Conservation (phyloP, 2,329 filamentous ascomycete species). For the Lasiodiplodia hormozganensis region DNA sequence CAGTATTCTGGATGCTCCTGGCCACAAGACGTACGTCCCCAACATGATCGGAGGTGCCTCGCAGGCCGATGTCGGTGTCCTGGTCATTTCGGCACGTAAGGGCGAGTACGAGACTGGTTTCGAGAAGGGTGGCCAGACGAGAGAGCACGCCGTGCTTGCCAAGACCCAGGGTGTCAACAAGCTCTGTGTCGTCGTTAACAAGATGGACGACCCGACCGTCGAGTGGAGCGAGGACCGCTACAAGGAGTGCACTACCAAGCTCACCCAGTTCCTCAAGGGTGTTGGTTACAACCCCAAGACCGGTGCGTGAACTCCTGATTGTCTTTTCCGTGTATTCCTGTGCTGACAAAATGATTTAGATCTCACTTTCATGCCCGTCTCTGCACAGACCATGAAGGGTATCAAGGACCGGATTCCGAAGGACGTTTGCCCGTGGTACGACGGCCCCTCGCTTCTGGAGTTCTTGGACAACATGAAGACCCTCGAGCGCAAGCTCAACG, state of each 20-base stretch:
- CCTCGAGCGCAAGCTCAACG: conserved; percentile 93
- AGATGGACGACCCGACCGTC: conserved; percentile 98
- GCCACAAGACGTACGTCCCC: conserved; percentile 97
- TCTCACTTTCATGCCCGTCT: conserved; percentile 94
- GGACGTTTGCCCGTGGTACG: conserved; percentile 80
- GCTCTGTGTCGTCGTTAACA: conserved; percentile 93
- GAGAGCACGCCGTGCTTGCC: conserved; percentile 96
- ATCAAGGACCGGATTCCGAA: conserved; percentile 89
- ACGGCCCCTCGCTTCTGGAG: conserved; percentile 89
- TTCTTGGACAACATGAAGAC: conserved; percentile 94
- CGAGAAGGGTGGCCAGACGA: conserved; percentile 93
- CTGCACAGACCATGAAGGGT: conserved; percentile 82
- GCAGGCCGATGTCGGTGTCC: conserved; percentile 71
- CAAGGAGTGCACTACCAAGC: conserved; percentile 90
- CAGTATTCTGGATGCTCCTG: conserved; percentile 94
- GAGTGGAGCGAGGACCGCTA: conserved; percentile 94
- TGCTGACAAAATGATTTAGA: conserved; percentile 64
- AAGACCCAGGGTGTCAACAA: conserved; percentile 99
- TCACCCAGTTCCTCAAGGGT: conserved; percentile 85
- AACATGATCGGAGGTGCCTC: conserved; percentile 96
- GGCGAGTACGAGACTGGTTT: conserved; percentile 99
- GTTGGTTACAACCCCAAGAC: conserved; percentile 94
- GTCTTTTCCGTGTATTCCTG: not conserved
- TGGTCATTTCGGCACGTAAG: conserved; percentile 96
- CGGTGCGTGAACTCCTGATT: conserved; percentile 18